phyloP scores from a whole-genome alignment of 2,329 filamentous ascomycete genomes.

The Calonectria pauciramosa region DNA sequence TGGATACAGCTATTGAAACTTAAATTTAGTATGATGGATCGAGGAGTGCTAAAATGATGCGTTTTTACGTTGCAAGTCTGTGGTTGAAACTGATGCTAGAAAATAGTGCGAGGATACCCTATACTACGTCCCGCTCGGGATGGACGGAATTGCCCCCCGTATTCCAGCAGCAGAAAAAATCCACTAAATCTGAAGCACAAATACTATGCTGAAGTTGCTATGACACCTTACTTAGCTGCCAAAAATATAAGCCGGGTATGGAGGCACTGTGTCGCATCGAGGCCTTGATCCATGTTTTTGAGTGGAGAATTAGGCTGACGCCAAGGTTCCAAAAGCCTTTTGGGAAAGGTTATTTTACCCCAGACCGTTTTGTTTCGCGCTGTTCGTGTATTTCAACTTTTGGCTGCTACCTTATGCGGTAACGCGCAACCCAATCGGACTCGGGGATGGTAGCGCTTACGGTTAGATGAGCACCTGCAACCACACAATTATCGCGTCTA shows the following conservation, averaged over 20 bases:
- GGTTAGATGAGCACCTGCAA: not conserved
- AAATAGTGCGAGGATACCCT: not conserved
- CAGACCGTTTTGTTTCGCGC: not conserved
- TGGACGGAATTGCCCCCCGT: too few relatives aligned
- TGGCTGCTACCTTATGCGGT: not conserved
- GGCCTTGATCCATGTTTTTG: not conserved
- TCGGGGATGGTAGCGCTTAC: not conserved
- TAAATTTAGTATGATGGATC: fast-evolving
- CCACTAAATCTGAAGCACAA: too few relatives aligned
- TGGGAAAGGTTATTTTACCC: not conserved
- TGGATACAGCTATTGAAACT: not conserved
- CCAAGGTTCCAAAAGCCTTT: not conserved
- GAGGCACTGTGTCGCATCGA: not conserved
- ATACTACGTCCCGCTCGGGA: too few relatives aligned
- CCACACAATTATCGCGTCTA: not conserved
- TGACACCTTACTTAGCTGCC: not conserved
- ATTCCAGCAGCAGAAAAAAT: too few relatives aligned
- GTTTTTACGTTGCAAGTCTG: not conserved
- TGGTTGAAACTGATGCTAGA: not conserved
- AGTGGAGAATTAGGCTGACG: not conserved
- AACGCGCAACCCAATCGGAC: not conserved
- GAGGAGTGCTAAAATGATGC: too few relatives aligned
- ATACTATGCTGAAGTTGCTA: not conserved
- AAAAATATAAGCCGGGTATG: not conserved
- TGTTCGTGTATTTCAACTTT: not conserved